Base-by-base conservation (phyloP, 805 yeast genomes). In the Candida xiaguanensis region DNA sequence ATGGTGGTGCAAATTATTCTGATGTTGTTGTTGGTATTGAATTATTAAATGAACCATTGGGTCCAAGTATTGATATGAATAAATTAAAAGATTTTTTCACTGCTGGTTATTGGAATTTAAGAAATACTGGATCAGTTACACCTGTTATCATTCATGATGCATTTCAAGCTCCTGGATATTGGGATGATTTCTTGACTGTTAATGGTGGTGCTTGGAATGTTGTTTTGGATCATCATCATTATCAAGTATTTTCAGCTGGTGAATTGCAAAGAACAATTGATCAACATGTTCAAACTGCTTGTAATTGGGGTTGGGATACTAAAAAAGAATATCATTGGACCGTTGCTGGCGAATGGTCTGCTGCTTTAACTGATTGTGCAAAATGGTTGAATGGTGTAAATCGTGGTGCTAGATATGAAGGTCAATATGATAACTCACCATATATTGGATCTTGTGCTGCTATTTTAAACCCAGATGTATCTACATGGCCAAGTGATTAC, bases 361-460 rank as follows among this genome's bases (percentile, higher is more conserved):
- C 89, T 9, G 97, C 97, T 1, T 72, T 90, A 48, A 89, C 96
- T 3, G 96, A 90, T 64, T 90, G 97, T 68, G 77, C 93, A 5
- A 72, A 72, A 42, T 84, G 95, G 95, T 66, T 90, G 34, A 90
- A 90, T 53, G 96, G 97, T 55, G 90, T 84, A 15, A 81, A 80
- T 39, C 67, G 79, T 43, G 95, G 95, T 44, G 80, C 95, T 23
- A 77, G 96, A 55, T 88, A 75, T 61, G 89, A 85, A 40, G 87
- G 85, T 30, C 68, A 70, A 40, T 74, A 63, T 47, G 71, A 62
- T 44, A 49, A 57, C 35, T 53, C 63, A n/a, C 50, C 60, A 5
- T 58, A 54, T 53, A 59, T 78, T 40, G 95, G 89, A 17, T 68
- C 82, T 3, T 90, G 97, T 68, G 74, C 42, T 14, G 40, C 47